These are phyloP conservation scores for Agarophyton chilense DNA, from an alignment of 23 red algal genomes.

Conservation along the genomic window DNA sequence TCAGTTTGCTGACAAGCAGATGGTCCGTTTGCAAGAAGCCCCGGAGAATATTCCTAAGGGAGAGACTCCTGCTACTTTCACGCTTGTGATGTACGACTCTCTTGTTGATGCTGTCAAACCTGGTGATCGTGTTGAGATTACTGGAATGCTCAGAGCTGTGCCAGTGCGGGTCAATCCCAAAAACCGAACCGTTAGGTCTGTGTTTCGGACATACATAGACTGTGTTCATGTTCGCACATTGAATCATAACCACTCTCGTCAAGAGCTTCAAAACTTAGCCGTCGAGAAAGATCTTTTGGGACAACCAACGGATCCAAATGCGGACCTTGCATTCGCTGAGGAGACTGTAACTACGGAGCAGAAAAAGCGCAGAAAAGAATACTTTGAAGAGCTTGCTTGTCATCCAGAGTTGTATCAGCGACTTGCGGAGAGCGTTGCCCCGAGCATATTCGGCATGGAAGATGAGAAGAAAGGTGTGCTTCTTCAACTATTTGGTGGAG, in stretches of 20 bases:
- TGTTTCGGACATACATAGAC: constrained; percentile 97
- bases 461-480: constrained; percentile 98
- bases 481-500: constrained; percentile 95
- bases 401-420: constrained; percentile 75
- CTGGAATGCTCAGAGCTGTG: constrained; percentile 81
- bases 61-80: constrained; percentile 94
- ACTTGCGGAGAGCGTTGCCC: constrained; percentile 84
- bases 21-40: constrained; percentile 94
- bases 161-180: constrained; percentile 87
- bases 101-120: constrained; percentile 95
- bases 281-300: constrained; percentile 49
- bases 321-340: constrained; percentile 8
- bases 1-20: constrained; percentile 92
- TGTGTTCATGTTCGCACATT: constrained; percentile 83
- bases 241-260: constrained; percentile 59
- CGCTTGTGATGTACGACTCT: constrained; percentile 89
- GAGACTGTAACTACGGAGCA: constrained; percentile 53
- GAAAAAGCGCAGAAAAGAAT: constrained; percentile 46
- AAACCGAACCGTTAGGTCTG: constrained; percentile 78
- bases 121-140: constrained; percentile 97
- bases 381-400: constrained; percentile 66
- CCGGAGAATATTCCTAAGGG: constrained; percentile 95
- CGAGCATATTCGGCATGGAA: constrained; percentile 92
- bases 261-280: not conserved
- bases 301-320: constrained; percentile 22